phyloP scores from a whole-genome alignment of 305 asterid species.

The Lippia alba region DNA sequence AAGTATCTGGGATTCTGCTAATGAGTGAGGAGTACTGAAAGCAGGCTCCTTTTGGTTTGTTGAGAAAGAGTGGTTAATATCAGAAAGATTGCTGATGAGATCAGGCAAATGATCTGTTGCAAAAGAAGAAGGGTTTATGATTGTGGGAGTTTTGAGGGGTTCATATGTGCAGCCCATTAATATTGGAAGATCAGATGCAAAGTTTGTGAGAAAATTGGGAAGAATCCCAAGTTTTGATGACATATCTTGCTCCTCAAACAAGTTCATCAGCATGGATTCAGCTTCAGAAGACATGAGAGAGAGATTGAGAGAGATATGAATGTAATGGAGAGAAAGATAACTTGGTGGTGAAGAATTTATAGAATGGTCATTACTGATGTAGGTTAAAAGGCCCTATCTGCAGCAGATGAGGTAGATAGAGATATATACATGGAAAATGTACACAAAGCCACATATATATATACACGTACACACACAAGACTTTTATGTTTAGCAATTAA shows the following conservation, averaged over 20 bases:
- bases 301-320: background rate
- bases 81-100: background rate
- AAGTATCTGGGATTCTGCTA: background rate
- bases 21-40: background rate
- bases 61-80: background rate
- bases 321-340: background rate
- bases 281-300: background rate
- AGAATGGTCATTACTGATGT: no score
- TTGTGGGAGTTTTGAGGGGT: background rate
- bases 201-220: background rate
- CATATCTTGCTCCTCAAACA: constrained; percentile 3
- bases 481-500: no score
- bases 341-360: background rate
- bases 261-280: background rate
- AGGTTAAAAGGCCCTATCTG: no score
- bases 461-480: no score
- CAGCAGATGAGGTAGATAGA: no score
- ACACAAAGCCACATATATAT: no score
- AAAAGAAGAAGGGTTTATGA: background rate
- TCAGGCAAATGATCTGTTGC: constrained; percentile 2
- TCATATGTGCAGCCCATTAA: background rate
- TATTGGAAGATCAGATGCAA: background rate
- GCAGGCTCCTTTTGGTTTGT: background rate
- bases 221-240: background rate
- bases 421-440: no score